These are phyloP conservation scores for Russula vinacea DNA, from an alignment of 768 basidiomycete genomes.

Conservation along the genomic window DNA sequence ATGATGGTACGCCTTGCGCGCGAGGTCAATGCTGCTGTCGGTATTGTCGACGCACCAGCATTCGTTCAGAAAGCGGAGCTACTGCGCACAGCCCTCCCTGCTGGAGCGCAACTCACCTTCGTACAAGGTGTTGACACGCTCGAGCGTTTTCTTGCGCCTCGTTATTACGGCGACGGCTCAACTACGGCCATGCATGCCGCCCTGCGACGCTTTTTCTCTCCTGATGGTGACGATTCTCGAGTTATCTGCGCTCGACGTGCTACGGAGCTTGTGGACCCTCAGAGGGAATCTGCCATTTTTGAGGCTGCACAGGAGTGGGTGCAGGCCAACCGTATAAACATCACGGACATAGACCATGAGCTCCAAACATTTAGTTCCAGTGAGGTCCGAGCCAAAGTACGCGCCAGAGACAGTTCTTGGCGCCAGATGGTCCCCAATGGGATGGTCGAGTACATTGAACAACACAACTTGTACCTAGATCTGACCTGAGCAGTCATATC, in stretches of 20 bases:
- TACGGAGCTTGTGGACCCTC: conserved; percentile 26
- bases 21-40: conserved; percentile 63
- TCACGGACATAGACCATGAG: conserved; percentile 59
- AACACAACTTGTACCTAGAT: conserved; percentile 45
- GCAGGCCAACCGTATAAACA: conserved; percentile 46
- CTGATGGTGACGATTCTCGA: conserved; percentile 53
- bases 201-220: conserved; percentile 57
- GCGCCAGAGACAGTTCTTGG: conserved; percentile 42
- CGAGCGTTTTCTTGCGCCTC: conserved; percentile 68
- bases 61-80: conserved; percentile 77
- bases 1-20: conserved; percentile 78
- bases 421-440: conserved; percentile 44
- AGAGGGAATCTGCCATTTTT: conserved; percentile 35
- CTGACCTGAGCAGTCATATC: not conserved
- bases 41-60: conserved; percentile 80
- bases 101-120: conserved; percentile 57
- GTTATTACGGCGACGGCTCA: conserved; percentile 56
- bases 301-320: conserved; percentile 50
- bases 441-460: conserved; percentile 51
- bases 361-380: conserved; percentile 68
- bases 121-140: conserved; percentile 84
- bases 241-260: conserved; percentile 65
- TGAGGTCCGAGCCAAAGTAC: conserved; percentile 51
- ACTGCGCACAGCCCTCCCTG: conserved; percentile 51
- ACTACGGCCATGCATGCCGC: conserved; percentile 52